These are phyloP conservation scores for Lactarius vividus DNA, from an alignment of 768 basidiomycete species.

Conservation along the genomic window DNA sequence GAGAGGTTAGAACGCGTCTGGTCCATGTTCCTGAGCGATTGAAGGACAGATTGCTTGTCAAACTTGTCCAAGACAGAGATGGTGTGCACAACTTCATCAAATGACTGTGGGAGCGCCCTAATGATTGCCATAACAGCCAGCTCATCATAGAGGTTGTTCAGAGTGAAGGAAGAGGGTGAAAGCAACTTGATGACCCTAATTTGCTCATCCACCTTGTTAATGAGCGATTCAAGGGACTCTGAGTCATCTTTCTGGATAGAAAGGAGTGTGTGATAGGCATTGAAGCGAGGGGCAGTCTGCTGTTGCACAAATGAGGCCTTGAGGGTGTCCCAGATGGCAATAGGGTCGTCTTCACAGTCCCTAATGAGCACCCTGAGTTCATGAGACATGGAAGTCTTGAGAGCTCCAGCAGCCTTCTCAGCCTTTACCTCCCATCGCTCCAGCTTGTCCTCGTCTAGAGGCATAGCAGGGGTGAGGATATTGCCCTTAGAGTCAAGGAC, in stretches of 20 bases:
- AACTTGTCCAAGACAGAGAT: constrained; percentile 4
- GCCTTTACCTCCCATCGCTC: constrained; percentile 2
- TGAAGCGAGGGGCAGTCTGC: not conserved
- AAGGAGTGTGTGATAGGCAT: not conserved
- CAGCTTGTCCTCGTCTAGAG: not conserved
- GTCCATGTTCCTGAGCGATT: not conserved
- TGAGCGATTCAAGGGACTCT: no score
- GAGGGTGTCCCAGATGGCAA: not conserved
- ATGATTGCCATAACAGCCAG: constrained; percentile 3
- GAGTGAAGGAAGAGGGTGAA: not conserved
- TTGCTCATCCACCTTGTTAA: no score
- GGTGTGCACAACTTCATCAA: not conserved
- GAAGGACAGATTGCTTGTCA: constrained; percentile 3
- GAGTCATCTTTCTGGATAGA: not conserved
- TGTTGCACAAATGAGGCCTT: not conserved
- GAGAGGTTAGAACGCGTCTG: not conserved
- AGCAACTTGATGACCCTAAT: not conserved
- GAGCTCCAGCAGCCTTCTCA: not conserved
- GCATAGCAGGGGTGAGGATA: not conserved
- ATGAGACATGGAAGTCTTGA: not conserved
- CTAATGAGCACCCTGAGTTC: not conserved
- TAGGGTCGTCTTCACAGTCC: not conserved
- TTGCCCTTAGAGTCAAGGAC: not conserved
- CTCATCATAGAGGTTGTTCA: constrained; percentile 3
- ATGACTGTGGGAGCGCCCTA: not conserved